Conservation (phyloP, 78 protist species). For the Speleostelium caveatum region DNA sequence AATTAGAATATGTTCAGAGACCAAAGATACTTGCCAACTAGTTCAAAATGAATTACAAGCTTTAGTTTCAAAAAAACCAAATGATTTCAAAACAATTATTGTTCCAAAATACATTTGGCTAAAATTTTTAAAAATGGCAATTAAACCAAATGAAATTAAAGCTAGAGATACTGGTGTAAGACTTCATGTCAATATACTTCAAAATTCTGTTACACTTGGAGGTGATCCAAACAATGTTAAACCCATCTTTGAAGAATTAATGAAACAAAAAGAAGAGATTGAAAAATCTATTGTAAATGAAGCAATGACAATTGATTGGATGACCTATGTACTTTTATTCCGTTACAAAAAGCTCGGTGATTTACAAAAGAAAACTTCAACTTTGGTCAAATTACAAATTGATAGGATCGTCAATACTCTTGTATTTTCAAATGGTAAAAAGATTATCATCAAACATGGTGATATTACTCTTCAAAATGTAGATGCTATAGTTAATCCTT, state of each 20-base stretch:
- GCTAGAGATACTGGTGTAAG: neutral
- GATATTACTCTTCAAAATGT: neutral
- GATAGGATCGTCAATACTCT: neutral
- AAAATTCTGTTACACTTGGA: neutral
- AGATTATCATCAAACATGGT: neutral
- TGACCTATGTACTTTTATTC: neutral
- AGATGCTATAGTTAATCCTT: constrained; percentile 19
- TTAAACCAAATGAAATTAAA: neutral
- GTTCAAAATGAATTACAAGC: neutral
- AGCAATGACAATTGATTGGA: neutral
- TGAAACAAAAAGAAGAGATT: neutral
- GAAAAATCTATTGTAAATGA: neutral
- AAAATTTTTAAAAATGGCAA: neutral
- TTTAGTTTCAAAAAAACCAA: neutral
- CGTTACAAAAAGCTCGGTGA: neutral
- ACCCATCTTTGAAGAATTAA: neutral
- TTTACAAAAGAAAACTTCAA: neutral
- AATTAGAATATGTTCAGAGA: neutral
- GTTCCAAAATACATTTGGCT: neutral
- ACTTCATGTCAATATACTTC: neutral
- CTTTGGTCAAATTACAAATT: neutral
- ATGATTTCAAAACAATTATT: neutral
- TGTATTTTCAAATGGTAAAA: neutral
- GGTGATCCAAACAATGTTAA: constrained; percentile 3
- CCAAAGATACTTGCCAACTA: neutral